phyloP scores from a whole-genome alignment of 2,329 filamentous ascomycete genomes.

The Aspergillus sp. region DNA sequence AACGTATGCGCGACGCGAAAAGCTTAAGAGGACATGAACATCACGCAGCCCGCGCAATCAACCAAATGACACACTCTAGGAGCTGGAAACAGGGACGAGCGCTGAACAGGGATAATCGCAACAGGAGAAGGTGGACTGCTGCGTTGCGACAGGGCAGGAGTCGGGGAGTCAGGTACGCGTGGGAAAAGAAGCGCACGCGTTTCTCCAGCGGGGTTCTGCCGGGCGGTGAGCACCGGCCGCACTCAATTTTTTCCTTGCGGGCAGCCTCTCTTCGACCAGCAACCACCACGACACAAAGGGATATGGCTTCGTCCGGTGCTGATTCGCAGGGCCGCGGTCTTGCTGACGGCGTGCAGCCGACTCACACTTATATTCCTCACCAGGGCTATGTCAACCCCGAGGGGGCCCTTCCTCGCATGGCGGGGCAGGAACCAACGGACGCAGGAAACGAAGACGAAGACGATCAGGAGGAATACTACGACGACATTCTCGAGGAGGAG shows the following conservation, averaged over 20 bases:
- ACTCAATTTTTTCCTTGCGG: slow-evolving; percentile 5
- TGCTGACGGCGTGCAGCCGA: slow-evolving; percentile 38
- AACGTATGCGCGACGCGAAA: slow-evolving; percentile 20
- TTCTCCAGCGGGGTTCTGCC: slow-evolving; percentile 27
- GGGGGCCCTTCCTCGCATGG: slow-evolving; percentile 22
- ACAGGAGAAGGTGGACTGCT: slow-evolving; percentile 5
- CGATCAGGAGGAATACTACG: slow-evolving; percentile 53
- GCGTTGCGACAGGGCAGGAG: slow-evolving; percentile 9
- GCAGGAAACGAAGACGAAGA: slow-evolving; percentile 38
- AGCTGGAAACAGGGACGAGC: slow-evolving; percentile 1
- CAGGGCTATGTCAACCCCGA: slow-evolving; percentile 38
- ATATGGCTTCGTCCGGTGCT: slow-evolving; percentile 18
- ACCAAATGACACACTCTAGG: slow-evolving; percentile 1
- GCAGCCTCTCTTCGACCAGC: slow-evolving; percentile 7
- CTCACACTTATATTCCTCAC: slow-evolving; percentile 42
- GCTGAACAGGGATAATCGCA: slow-evolving; percentile 2
- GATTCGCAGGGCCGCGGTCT: slow-evolving; percentile 17
- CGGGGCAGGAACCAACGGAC: slow-evolving; percentile 23
- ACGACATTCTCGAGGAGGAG: slow-evolving; percentile 49
- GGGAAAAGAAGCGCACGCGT: slow-evolving; percentile 11
- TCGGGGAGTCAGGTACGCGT: slow-evolving; percentile 17
- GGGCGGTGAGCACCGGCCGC: slow-evolving; percentile 23
- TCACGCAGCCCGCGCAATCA: slow-evolving; percentile 16
- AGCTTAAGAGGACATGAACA: slow-evolving; percentile 18
- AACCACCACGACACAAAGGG: slow-evolving; percentile 1